Conservation (phyloP, 176 grass and related monocot species). For the Saccharum spontaneum region DNA sequence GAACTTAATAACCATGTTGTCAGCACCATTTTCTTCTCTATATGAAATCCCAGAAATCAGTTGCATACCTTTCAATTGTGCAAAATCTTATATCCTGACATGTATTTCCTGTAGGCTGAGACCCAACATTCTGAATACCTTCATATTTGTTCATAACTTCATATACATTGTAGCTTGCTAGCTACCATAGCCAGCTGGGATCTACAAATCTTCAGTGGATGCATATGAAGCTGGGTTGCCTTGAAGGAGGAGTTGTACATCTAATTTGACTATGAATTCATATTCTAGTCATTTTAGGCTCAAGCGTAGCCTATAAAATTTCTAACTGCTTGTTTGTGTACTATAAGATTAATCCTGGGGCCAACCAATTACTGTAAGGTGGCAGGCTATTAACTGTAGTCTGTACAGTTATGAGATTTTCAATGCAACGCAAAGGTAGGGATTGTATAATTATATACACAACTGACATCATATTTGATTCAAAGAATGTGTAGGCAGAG, state of each 20-base stretch:
- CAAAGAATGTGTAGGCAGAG: not conserved
- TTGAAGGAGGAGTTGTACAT: not conserved
- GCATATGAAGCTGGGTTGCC: not conserved
- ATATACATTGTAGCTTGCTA: not conserved
- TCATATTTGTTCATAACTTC: not conserved
- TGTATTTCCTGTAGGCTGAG: too few relatives aligned
- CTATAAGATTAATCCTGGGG: not conserved
- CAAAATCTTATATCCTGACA: not conserved
- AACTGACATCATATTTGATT: not conserved
- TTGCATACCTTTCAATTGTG: not conserved
- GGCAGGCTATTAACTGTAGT: not conserved
- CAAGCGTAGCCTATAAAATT: not conserved
- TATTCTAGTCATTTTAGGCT: not conserved
- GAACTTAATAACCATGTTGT: not conserved
- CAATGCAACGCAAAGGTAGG: not conserved
- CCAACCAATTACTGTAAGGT: not conserved
- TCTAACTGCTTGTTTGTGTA: not conserved
- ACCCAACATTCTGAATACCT: too few relatives aligned
- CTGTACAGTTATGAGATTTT: not conserved
- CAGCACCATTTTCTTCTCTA: not conserved
- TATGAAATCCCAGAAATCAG: slow-evolving; percentile 7
- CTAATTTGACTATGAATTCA: not conserved
- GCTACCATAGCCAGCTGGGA: not conserved
- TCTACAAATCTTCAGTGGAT: not conserved
- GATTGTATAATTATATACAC: not conserved